A percentile compares a stretch with the other conserved stretches of the same genome.
Conservation (phyloP, 352 stramenopile species). For the Globisporangium carolinianum region DNA sequence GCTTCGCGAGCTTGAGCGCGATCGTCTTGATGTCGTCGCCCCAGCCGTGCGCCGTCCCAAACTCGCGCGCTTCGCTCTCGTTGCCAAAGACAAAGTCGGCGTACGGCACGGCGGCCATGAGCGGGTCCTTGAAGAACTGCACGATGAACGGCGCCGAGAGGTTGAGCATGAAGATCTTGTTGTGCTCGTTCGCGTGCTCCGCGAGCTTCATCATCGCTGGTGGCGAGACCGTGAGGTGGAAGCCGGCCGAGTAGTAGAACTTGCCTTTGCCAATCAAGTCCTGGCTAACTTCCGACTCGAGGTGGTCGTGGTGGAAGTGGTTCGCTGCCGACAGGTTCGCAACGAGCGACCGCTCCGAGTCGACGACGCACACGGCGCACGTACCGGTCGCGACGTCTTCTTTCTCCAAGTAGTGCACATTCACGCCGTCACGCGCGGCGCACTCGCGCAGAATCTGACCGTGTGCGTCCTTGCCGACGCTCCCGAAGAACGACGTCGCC, state of each 20-base stretch:
- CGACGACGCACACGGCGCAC: conserved; percentile 96
- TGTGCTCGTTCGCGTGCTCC: conserved; percentile 89
- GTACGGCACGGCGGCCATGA: conserved; percentile 92
- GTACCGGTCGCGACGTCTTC: conserved; percentile 91
- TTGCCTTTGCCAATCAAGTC: conserved; percentile 92
- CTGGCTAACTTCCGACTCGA: conserved; percentile 85
- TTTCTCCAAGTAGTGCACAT: conserved; percentile 97
- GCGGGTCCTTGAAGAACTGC: conserved; percentile 96
- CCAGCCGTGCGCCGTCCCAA: conserved; percentile 89
- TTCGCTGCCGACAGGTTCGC: conserved; percentile 98
- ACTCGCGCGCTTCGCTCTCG: conserved; percentile 96
- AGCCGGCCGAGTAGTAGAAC: conserved; percentile 97
- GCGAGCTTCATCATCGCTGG: conserved; percentile 89
- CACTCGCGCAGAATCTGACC: conserved; percentile 90
- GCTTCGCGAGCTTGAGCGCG: conserved; percentile 89
- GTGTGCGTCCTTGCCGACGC: conserved; percentile 94
- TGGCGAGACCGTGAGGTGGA: conserved; percentile 98
- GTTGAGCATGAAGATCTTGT: conserved; percentile 97
- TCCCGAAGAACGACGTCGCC: conserved; percentile 95
- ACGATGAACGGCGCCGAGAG: conserved; percentile 98
- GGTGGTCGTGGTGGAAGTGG: conserved; percentile 93
- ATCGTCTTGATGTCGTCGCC: conserved; percentile 85
- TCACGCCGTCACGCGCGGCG: conserved; percentile 92
- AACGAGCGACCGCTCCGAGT: conserved; percentile 94
- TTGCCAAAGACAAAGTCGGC: conserved; percentile 99